Base-by-base conservation (phyloP, 345 rosid species). In the Excoecaria agallocha region DNA sequence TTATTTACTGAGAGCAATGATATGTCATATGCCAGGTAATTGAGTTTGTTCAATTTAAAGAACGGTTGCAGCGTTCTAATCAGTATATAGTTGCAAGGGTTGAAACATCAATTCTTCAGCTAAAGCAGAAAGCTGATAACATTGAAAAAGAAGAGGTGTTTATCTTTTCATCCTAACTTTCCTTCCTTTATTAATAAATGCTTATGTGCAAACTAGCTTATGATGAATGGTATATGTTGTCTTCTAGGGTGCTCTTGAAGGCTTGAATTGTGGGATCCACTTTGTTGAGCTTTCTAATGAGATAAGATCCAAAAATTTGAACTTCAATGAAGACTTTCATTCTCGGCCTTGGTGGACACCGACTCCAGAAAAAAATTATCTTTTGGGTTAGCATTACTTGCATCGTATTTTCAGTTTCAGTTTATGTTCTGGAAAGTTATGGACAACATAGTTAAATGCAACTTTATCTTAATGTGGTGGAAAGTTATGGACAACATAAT, bases 291-390 rank as follows among this genome's bases (percentile, higher is more conserved):
- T 95, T 55, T 86, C 96, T 8, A 82, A 88, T 76, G 96, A 93
- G 85, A 88, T 91, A 78, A 90, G 88, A 62, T 87, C 93, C 38
- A 89, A 82, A 78, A 81, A 85, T 25, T 72, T 91, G 83, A 87
- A 86, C 66, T 89, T 88, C 77, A 91, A 95, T 85, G 98, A 95
- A 81, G 99, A 95, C 85, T 84, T 93, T 72, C 87, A 86, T 76
- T 82, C 94, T 68, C 86, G 97, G 51, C 99, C 99, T 74, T 95
- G 98, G 98, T 95, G 99, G 98, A 91, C 97, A 15, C 99, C 98
- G 79, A 80, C 80, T 78, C 79, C 93, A 48, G 94, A 83, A 77
- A 90, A 86, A 83, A 95, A 95, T 79, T 85, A 89, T 84, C 88
- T 95, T 22, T 83, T 90, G 81, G 99, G 99, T 91, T 68, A 61